These are phyloP conservation scores for Populus euphratica DNA, from an alignment of 345 rosid species.

Conservation along the genomic window DNA sequence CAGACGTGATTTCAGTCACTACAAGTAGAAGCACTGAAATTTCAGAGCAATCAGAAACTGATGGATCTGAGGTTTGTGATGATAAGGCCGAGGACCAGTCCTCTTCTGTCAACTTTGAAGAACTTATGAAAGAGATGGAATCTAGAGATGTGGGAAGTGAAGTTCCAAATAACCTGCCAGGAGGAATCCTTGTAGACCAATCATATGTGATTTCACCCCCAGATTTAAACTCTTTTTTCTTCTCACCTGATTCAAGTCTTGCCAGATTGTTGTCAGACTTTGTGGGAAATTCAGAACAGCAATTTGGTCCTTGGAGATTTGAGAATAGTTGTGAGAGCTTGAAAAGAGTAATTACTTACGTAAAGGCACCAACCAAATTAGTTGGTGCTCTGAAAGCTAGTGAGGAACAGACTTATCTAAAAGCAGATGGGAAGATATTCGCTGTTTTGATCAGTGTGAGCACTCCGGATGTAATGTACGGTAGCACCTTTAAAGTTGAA, in stretches of 20 bases:
- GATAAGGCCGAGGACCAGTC: conserved; percentile 50
- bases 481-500: conserved; percentile 69
- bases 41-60: conserved; percentile 46
- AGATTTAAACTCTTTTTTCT: conserved; percentile 63
- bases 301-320: conserved; percentile 67
- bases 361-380: conserved; percentile 76
- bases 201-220: conserved; percentile 51
- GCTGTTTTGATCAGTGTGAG: conserved; percentile 56
- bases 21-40: conserved; percentile 38
- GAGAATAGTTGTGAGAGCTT: conserved; percentile 54
- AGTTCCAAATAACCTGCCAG: conserved; percentile 66
- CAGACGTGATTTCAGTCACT: conserved; percentile 32
- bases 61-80: conserved; percentile 36
- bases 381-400: conserved; percentile 76
- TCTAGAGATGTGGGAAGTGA: conserved; percentile 63
- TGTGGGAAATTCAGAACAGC: conserved; percentile 79
- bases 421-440: conserved; percentile 72
- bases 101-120: conserved; percentile 54
- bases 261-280: conserved; percentile 46
- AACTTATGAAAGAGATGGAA: conserved; percentile 56
- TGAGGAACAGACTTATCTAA: conserved; percentile 78
- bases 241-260: conserved; percentile 74
- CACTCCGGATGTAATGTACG: conserved; percentile 88
- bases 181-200: conserved; percentile 82
- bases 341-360: conserved; percentile 61